Percentiles rank a stretch among this genome's conserved stretches.
These are phyloP conservation scores for Uncinocarpus reesii DNA, from an alignment of 2,329 filamentous ascomycete genomes.

Conservation along the genomic window DNA sequence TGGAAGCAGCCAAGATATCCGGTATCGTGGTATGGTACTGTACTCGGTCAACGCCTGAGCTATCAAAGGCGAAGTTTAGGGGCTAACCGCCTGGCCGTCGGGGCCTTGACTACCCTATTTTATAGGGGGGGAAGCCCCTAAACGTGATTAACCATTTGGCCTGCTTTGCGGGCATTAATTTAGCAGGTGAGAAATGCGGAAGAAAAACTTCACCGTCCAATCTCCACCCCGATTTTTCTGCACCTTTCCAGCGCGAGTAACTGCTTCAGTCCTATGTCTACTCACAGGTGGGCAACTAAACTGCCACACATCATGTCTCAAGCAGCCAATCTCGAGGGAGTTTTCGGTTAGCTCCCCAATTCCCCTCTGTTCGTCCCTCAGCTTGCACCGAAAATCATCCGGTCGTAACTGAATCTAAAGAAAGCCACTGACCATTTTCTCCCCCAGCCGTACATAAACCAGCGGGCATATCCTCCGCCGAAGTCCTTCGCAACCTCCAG, in stretches of 20 bases:
- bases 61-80: too few relatives aligned
- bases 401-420: too few relatives aligned
- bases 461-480: slow-evolving; percentile 71
- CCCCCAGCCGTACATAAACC: slow-evolving; percentile 85
- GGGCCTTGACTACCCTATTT: too few relatives aligned
- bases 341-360: slow-evolving; percentile 44
- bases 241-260: not conserved
- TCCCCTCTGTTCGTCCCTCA: slow-evolving; percentile 13
- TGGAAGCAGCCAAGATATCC: too few relatives aligned
- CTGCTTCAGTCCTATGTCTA: not conserved
- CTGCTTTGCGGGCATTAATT: too few relatives aligned
- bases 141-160: too few relatives aligned
- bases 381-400: too few relatives aligned
- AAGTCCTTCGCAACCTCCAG: slow-evolving; percentile 82
- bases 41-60: not conserved
- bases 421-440: not conserved
- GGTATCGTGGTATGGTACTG: too few relatives aligned
- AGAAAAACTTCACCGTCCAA: not conserved
- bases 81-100: too few relatives aligned
- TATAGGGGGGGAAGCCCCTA: too few relatives aligned
- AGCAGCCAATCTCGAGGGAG: slow-evolving; percentile 50
- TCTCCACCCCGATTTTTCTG: not conserved
- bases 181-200: too few relatives aligned
- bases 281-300: not conserved
- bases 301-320: slow-evolving; percentile 26